A percentile compares a stretch with the other conserved stretches of the same genome.
Conservation (phyloP, 345 rosid species). For the Eucalyptus cloeziana region DNA sequence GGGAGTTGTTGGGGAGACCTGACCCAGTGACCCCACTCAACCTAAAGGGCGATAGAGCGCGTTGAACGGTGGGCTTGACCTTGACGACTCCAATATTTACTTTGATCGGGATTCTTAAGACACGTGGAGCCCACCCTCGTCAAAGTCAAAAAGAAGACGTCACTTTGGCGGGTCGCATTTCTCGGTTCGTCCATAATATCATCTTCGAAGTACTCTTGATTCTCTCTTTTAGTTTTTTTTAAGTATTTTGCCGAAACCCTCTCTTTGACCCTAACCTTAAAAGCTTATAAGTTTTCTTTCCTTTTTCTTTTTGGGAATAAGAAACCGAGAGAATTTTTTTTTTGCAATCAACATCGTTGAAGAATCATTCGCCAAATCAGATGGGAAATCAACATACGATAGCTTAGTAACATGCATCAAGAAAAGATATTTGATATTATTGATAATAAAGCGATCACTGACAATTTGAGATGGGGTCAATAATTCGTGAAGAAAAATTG, state of each 20-base stretch:
- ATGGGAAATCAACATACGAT: not conserved
- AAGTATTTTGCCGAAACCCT: too few species aligned
- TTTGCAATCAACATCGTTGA: too few species aligned
- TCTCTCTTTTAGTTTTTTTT: not conserved
- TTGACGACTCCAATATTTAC: not conserved
- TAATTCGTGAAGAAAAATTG: not conserved
- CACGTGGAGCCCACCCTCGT: not conserved
- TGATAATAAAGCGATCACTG: not conserved
- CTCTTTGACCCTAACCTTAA: not conserved
- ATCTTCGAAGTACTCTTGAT: not conserved
- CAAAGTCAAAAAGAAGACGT: not conserved
- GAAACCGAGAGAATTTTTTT: not conserved
- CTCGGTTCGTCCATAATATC: not conserved
- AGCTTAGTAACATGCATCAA: not conserved
- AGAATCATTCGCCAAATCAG: not conserved
- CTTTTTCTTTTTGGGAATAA: not conserved
- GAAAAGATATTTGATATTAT: not conserved
- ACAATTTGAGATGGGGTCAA: accelerated
- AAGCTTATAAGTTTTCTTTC: not conserved
- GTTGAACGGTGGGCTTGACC: not conserved
- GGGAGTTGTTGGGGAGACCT: too few species aligned
- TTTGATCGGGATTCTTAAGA: not conserved
- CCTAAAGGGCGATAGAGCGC: not conserved
- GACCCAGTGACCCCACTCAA: not conserved
- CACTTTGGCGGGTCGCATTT: not conserved